Evolutionary conservation across 495 filamentous ascomycete species (phyloP).

Genomic region (Chaetomium tenue): DNA sequence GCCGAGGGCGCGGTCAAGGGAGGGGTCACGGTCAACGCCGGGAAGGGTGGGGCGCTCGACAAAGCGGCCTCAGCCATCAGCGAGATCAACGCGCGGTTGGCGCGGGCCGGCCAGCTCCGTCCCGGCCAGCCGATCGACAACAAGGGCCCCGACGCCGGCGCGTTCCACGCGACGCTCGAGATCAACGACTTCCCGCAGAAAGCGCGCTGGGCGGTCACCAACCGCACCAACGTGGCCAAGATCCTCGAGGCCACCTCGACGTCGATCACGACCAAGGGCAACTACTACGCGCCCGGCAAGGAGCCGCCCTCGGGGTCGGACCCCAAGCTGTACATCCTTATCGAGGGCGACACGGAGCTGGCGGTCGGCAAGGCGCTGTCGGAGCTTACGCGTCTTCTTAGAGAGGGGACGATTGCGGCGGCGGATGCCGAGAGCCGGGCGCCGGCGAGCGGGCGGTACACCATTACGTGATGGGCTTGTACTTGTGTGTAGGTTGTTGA

Average conservation of each 20-base stretch:
- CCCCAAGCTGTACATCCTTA: conserved; percentile 93
- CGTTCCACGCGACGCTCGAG: conserved; percentile 95
- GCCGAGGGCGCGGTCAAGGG: conserved; percentile 60
- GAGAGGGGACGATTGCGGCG: conserved; percentile 89
- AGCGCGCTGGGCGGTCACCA: conserved; percentile 98
- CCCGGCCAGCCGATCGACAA: conserved; percentile 97
- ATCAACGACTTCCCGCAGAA: conserved; percentile 99
- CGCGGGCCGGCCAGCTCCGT: conserved; percentile 79
- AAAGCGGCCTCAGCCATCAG: conserved; percentile 82
- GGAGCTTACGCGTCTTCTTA: conserved; percentile 81
- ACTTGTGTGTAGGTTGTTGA: not conserved
- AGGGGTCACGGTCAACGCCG: conserved; percentile 40
- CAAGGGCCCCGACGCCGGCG: conserved; percentile 94
- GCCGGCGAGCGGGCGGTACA: conserved; percentile 83
- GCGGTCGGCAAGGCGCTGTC: conserved; percentile 88
- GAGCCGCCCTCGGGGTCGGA: conserved; percentile 68
- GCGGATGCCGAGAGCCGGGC: conserved; percentile 79
- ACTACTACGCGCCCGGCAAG: conserved; percentile 79
- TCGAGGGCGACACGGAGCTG: conserved; percentile 94
- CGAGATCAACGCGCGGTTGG: conserved; percentile 81
- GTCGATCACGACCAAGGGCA: conserved; percentile 96
- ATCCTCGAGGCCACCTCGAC: conserved; percentile 93
- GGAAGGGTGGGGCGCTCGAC: conserved; percentile 71
- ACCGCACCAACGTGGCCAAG: conserved; percentile 97
- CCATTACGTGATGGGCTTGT: conserved; percentile 60